Base-by-base conservation (phyloP, 805 yeast species). In the Yamadazyma kitorensis region DNA sequence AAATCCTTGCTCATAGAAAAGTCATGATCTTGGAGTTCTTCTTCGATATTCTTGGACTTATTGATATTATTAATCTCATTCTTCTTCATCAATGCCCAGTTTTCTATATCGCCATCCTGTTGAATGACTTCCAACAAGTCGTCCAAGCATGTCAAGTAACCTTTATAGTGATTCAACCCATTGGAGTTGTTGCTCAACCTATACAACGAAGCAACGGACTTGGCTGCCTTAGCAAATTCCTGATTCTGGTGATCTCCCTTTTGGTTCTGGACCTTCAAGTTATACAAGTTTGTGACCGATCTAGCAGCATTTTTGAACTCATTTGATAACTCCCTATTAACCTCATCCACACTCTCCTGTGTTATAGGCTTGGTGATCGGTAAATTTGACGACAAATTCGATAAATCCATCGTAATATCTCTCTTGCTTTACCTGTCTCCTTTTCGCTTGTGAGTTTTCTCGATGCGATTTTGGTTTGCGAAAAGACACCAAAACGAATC, bases 231-330 rank as follows among this genome's bases (percentile, higher is more conserved):
- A 9, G 70, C 56, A 48, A 67, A 67, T 29, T 64, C 69, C 5
- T 44, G 27, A 40, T 58, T n/a, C n/a, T 20, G 23, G 23, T 20
- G 23, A 20, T 20, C n/a, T n/a, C n/a, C n/a, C n/a, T n/a, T n/a
- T n/a, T n/a, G n/a, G n/a, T n/a, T n/a, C n/a, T n/a, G 25, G 7
- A 23, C 17, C 17, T 30, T 23, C 6, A 52, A 42, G 43, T 61
- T 62, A 41, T 64, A 65, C 10, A 68, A 48, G n/a, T 61, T 72
- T 11, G 88, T 82, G 17, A 82, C 84, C 5, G 84, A 72, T 36
- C 80, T 73, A 17, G 88, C 88, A 5, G 88, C 88, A 36, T 68
- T 69, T 53, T 78, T 80, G 59, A 82, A 82, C 49, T 80, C 82
- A n/a, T 62, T 57, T 0, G 78, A 69, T 18, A 82, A 62, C 29